A percentile compares a stretch with the other conserved stretches of the same genome.
These are phyloP conservation scores for Musa balbisiana DNA, from an alignment of 202 grass and related monocot species.

Conservation along the genomic window DNA sequence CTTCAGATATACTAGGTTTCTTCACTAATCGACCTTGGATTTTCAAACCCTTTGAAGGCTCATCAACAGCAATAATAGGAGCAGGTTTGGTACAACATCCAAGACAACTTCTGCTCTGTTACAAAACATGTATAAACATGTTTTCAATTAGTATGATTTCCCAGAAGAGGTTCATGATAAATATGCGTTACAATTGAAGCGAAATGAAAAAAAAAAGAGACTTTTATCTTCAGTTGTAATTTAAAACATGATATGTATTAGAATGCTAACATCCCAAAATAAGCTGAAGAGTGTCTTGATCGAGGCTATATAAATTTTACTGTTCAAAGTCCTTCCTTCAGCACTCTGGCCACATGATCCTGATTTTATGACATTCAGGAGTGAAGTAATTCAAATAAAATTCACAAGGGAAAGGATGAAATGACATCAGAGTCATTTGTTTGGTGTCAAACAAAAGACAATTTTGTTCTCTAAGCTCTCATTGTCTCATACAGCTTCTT, in stretches of 20 bases:
- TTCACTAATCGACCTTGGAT: conserved; percentile 62
- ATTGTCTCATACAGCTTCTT: no score
- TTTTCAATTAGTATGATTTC: conserved; percentile 41
- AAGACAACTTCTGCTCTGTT: conserved; percentile 98
- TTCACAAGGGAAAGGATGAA: not conserved
- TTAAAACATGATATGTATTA: not conserved
- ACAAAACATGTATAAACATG: conserved; percentile 57
- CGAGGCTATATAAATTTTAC: not conserved
- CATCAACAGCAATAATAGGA: conserved; percentile 66
- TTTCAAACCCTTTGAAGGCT: conserved; percentile 63
- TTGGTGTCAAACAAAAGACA: no score
- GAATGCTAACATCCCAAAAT: not conserved
- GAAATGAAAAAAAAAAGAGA: not conserved
- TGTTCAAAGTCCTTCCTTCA: not conserved
- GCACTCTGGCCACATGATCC: not conserved
- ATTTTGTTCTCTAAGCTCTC: no score
- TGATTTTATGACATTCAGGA: not conserved
- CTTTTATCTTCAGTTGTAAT: not conserved
- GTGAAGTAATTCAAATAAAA: not conserved
- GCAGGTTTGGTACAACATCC: conserved; percentile 58
- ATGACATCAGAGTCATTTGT: not conserved
- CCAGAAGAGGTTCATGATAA: not conserved
- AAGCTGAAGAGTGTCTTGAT: not conserved
- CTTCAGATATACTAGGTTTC: conserved; percentile 43
- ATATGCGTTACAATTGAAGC: not conserved